These are phyloP conservation scores for Pythium plurisporium DNA, from an alignment of 352 stramenopile species.

Conservation along the genomic window DNA sequence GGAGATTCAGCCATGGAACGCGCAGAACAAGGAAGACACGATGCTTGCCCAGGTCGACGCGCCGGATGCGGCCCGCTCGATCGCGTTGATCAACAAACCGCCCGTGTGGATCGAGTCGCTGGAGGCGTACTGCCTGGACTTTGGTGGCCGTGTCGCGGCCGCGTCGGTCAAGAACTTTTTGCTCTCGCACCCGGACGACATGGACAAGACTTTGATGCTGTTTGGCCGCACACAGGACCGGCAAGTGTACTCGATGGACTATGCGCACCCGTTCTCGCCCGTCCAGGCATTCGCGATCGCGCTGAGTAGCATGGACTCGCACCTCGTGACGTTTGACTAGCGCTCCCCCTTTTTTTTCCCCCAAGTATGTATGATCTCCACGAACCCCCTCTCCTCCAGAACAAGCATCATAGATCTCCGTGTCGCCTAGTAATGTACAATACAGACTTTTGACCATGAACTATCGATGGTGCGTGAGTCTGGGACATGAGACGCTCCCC, in stretches of 20 bases:
- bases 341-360: slow-evolving; percentile 27
- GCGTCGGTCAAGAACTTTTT: slow-evolving; percentile 73
- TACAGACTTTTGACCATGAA: slow-evolving; percentile 10
- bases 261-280: slow-evolving; percentile 83
- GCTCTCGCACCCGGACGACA: slow-evolving; percentile 81
- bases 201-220: slow-evolving; percentile 86
- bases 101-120: slow-evolving; percentile 86
- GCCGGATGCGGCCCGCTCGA: slow-evolving; percentile 48
- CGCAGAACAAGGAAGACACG: slow-evolving; percentile 69
- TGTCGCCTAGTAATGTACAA: slow-evolving; percentile 21
- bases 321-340: slow-evolving; percentile 85
- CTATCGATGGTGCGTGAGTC: no score
- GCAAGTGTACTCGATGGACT: slow-evolving; percentile 92
- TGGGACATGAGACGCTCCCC: no score
- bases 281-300: slow-evolving; percentile 87
- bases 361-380: slow-evolving; percentile 37
- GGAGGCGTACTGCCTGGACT: slow-evolving; percentile 84
- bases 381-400: slow-evolving; percentile 19
- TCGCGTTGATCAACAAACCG: slow-evolving; percentile 84
- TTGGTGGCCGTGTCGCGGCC: slow-evolving; percentile 10
- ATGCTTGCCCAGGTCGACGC: slow-evolving; percentile 74
- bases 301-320: slow-evolving; percentile 85
- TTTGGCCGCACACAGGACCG: slow-evolving; percentile 88
- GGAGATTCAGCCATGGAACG: slow-evolving; percentile 48
- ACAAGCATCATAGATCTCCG: slow-evolving; percentile 13